Conservation (phyloP, 83 land plant species). For the Isoetes engelmannii region DNA sequence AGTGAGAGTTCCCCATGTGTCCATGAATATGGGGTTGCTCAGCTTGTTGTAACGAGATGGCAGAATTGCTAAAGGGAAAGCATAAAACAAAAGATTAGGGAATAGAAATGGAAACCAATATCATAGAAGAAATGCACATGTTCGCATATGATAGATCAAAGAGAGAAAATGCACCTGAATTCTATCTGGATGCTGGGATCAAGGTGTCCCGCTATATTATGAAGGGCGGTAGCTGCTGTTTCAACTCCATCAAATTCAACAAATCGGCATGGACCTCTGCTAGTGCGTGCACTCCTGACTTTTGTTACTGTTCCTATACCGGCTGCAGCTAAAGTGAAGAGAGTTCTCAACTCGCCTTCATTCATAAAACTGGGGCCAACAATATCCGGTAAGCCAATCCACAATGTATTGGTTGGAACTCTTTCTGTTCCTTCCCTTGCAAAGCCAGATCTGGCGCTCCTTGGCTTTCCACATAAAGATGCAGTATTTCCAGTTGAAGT, state of each 20-base stretch:
- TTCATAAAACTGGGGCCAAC: slow-evolving; percentile 32
- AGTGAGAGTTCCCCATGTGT: slow-evolving; percentile 17
- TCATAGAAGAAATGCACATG: neutral
- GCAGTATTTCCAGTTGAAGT: slow-evolving; percentile 22
- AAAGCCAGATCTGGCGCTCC: slow-evolving; percentile 11
- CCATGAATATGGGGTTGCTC: slow-evolving; percentile 28
- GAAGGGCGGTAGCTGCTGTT: slow-evolving; percentile 48
- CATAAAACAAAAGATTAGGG: neutral
- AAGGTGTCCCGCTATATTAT: slow-evolving; percentile 38
- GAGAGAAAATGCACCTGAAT: slow-evolving; percentile 42
- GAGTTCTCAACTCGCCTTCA: slow-evolving; percentile 42
- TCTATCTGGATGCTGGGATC: slow-evolving; percentile 50
- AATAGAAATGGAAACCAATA: neutral
- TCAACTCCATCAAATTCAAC: slow-evolving; percentile 51
- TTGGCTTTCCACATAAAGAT: slow-evolving; percentile 28
- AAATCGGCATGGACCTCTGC: slow-evolving; percentile 37
- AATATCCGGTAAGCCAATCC: slow-evolving; percentile 50
- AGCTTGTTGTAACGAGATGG: slow-evolving; percentile 39
- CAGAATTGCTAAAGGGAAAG: slow-evolving; percentile 34
- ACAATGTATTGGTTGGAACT: slow-evolving; percentile 44
- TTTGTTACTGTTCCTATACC: slow-evolving; percentile 43
- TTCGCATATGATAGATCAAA: neutral
- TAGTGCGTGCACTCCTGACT: slow-evolving; percentile 40
- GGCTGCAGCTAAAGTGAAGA: slow-evolving; percentile 45
- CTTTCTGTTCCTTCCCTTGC: slow-evolving; percentile 29